These are phyloP conservation scores for Cucumis cinereus DNA, from an alignment of 306 rosid genomes.

Conservation along the genomic window DNA sequence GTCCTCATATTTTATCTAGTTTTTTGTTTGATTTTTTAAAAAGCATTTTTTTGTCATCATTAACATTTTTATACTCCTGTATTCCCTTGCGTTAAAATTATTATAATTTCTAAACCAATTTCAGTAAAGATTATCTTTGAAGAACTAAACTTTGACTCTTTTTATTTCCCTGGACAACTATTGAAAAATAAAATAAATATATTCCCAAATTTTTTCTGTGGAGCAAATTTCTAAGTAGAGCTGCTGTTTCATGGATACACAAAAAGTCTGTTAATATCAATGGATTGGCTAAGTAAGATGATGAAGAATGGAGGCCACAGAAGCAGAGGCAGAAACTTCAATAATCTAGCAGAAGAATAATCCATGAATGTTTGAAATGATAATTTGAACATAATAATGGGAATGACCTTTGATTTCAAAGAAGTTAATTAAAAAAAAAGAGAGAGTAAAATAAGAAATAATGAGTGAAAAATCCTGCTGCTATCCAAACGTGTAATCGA, in stretches of 20 bases:
- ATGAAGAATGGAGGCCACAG: not conserved
- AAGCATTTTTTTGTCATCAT: too few species aligned
- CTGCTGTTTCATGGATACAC: not conserved
- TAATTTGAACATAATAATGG: conserved; percentile 8
- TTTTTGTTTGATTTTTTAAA: too few species aligned
- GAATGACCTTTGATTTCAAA: not conserved
- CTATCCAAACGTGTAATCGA: not conserved
- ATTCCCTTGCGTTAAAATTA: too few species aligned
- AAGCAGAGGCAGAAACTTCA: not conserved
- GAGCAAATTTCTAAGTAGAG: not conserved
- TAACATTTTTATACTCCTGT: too few species aligned
- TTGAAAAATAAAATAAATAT: not conserved
- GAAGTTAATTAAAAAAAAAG: not conserved
- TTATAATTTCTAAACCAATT: too few species aligned
- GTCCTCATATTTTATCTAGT: too few species aligned
- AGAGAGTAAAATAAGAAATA: not conserved
- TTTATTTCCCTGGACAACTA: not conserved
- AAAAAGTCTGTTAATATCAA: not conserved
- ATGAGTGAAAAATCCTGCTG: not conserved
- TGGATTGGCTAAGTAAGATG: not conserved
- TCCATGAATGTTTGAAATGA: conserved; percentile 2
- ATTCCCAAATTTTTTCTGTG: not conserved
- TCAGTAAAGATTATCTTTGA: too few species aligned
- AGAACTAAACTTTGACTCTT: not conserved
- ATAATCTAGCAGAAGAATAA: not conserved